A percentile compares a stretch with the other conserved stretches of the same genome.
Conservation (phyloP, 495 filamentous ascomycete species). For the Aspergillus cavernicola region DNA sequence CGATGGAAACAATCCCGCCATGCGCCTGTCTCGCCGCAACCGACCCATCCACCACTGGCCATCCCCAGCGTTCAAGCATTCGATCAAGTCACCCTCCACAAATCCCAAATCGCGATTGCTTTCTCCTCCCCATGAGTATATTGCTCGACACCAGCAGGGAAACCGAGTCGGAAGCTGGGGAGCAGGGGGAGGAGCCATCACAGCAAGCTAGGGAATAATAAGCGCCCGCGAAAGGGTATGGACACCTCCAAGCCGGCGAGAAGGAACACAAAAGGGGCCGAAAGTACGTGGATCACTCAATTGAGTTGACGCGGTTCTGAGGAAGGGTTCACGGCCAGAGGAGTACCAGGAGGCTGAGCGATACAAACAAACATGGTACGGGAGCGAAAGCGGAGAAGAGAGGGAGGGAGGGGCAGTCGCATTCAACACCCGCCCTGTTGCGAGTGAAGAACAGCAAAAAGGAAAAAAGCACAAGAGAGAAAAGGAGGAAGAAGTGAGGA, state of each 20-base stretch:
- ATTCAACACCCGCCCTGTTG: slow-evolving; percentile 7
- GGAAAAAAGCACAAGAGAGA: not conserved
- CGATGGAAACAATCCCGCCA: slow-evolving; percentile 89
- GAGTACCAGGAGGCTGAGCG: not conserved
- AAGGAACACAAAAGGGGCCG: not conserved
- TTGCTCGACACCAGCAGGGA: slow-evolving; percentile 92
- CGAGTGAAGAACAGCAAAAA: not conserved
- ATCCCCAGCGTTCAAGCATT: slow-evolving; percentile 96
- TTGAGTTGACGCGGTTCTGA: not conserved
- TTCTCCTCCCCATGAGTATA: slow-evolving; percentile 98
- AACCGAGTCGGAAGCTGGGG: slow-evolving; percentile 77
- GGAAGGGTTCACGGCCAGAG: slow-evolving; percentile 4
- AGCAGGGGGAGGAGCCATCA: slow-evolving; percentile 57
- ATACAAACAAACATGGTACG: slow-evolving; percentile 13
- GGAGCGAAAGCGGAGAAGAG: slow-evolving; percentile 1
- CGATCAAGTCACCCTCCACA: slow-evolving; percentile 95
- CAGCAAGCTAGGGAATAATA: slow-evolving; percentile 7
- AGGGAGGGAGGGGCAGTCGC: slow-evolving; percentile 3
- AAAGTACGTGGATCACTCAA: not conserved
- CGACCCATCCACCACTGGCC: slow-evolving; percentile 98
- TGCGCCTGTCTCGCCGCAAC: slow-evolving; percentile 76
- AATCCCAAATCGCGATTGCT: slow-evolving; percentile 93
- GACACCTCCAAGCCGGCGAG: not conserved
- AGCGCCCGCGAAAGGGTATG: slow-evolving; percentile 1
- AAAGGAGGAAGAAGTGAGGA: not conserved